phyloP scores from a whole-genome alignment of 768 basidiomycete species.

The Trametes elegans region DNA sequence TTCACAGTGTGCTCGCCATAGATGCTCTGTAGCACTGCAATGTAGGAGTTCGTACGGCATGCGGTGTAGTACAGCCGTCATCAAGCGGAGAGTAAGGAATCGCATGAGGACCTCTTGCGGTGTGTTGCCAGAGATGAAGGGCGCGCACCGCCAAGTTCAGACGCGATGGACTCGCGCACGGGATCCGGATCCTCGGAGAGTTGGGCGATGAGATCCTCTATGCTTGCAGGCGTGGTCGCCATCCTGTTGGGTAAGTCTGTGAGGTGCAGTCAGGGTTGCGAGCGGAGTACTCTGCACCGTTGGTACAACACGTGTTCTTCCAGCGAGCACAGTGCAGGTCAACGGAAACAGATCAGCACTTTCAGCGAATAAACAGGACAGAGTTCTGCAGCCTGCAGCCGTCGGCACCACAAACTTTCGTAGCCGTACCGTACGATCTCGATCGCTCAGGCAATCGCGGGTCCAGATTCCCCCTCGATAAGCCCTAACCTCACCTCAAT shows the following conservation, averaged over 20 bases:
- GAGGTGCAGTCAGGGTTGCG: too few species aligned
- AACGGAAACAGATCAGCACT: too few species aligned
- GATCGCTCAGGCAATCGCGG: too few species aligned
- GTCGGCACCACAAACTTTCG: too few species aligned
- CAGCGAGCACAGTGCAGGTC: too few species aligned
- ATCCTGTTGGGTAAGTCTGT: background rate
- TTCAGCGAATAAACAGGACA: too few species aligned
- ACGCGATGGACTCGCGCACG: conserved; percentile 43
- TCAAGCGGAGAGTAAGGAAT: conserved; percentile 14
- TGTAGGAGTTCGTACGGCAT: conserved; percentile 2
- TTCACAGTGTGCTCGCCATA: conserved; percentile 68
- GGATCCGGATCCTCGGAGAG: conserved; percentile 29
- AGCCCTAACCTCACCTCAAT: too few species aligned
- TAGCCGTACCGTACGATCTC: too few species aligned
- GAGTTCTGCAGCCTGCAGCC: too few species aligned
- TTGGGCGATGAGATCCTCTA: conserved; percentile 18
- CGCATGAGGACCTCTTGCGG: conserved; percentile 21
- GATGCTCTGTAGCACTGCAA: conserved; percentile 73
- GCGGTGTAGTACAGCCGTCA: conserved; percentile 12
- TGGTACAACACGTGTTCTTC: too few species aligned
- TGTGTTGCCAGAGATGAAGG: conserved; percentile 6
- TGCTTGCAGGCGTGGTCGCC: background rate
- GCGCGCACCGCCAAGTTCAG: conserved; percentile 44
- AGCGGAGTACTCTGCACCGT: too few species aligned
- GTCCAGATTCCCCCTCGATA: too few species aligned